Conservation (phyloP, 75 land plant species). For the Pinus taeda region DNA sequence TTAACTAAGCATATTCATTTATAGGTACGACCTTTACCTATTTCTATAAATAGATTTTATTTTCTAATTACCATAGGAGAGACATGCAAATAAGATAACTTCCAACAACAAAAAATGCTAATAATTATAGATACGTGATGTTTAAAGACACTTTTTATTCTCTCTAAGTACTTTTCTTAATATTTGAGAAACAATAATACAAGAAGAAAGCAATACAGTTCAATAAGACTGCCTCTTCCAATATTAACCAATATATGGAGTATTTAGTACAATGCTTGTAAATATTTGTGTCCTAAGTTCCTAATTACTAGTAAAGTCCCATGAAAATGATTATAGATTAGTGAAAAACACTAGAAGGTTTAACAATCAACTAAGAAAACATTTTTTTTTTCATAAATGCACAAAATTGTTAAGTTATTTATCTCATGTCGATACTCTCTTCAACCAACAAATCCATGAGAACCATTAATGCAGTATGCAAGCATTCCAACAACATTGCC, state of each 20-base stretch:
- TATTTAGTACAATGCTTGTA: not conserved
- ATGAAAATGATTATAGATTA: not conserved
- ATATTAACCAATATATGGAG: not conserved
- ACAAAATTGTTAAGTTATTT: not conserved
- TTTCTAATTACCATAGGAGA: too few species aligned
- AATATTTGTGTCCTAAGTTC: not conserved
- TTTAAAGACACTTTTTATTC: too few species aligned
- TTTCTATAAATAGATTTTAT: too few species aligned
- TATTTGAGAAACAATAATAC: too few species aligned
- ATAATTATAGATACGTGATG: too few species aligned
- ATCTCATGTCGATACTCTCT: conserved; percentile 79
- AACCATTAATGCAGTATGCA: conserved; percentile 72
- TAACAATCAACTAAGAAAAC: not conserved
- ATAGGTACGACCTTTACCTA: too few species aligned
- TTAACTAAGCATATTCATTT: too few species aligned
- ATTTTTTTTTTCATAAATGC: not conserved
- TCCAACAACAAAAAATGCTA: too few species aligned
- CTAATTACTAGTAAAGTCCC: not conserved
- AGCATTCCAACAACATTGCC: conserved; percentile 78
- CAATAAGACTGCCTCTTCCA: too few species aligned
- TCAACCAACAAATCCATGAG: conserved; percentile 76
- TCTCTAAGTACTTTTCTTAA: too few species aligned
- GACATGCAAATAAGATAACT: too few species aligned
- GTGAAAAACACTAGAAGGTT: not conserved
- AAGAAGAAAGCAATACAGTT: too few species aligned